Evolutionary conservation across 306 rosid species (phyloP), one percentile per base, ranked within the genome.

Genomic region (Abrus pulchellus): DNA sequence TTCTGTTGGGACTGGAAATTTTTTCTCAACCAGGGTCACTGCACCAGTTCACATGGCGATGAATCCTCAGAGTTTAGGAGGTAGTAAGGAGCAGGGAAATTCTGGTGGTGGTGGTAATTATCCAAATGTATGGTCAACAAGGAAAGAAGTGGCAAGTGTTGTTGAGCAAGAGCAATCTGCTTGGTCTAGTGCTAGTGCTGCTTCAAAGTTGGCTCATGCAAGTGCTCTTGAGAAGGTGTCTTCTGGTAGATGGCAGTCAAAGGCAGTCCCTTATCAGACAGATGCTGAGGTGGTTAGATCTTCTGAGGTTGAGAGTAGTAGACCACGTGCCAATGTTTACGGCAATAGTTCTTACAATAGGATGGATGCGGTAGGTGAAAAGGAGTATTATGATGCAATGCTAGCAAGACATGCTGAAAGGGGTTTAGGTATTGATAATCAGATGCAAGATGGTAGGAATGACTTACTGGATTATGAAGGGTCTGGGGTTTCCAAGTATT

Each of bases 231-330:
- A 93, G 55, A 96, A 93, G 97, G 97, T 93, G 73, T 89, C 96
- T 40, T 96, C 99, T 1, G 99, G 98, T 48, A 86, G 97, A 77
- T 96, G 99, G 99, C 98, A 96, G 67, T 92, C 97, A 0, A 92
- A 92, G 89, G 56, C 90, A 0, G 73, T 75, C 11, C 85, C 83
- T 68, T 85, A 83, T 86, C 96, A 90, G 89, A 56, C 89, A 3
- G 94, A 91, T 67, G 80, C 68, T 49, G 94, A 89, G 84, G 84
- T 76, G 81, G 81, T 76, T 33, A 85, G 86, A 76, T 80, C 94
- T 55, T 69, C 87, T 1, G 92, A 95, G 71, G 69, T 30, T 5
- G 96, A 88, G 78, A 53, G 76, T 65, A 53, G 76, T 65, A 87
- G 70, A 41, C 77, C 73, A 9, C 90, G 49, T 74, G 78, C 79